Conservation (phyloP, 2,329 filamentous ascomycete species). For the Talaromyces marneffei region DNA sequence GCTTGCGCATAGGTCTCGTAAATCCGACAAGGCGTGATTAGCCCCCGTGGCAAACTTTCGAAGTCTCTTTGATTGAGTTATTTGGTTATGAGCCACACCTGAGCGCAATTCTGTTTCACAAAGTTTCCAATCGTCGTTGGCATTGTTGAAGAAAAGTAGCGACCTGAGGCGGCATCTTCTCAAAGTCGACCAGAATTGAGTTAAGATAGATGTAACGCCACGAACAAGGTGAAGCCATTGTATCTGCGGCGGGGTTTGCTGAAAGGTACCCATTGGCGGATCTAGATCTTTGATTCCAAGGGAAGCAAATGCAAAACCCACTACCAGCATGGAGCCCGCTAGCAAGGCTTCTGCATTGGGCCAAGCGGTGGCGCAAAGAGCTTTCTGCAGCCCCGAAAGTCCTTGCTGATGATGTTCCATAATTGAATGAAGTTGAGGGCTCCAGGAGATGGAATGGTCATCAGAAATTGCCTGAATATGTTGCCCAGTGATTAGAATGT, state of each 20-base stretch:
- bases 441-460: not conserved
- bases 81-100: not conserved
- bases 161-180: not conserved
- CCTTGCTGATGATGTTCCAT: slow-evolving; percentile 7
- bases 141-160: slow-evolving; percentile 1
- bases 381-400: not conserved
- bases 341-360: not conserved
- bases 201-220: not conserved
- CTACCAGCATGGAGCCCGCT: not conserved
- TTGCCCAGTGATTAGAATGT: not conserved
- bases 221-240: not conserved
- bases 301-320: slow-evolving; percentile 4
- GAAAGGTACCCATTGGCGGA: not conserved
- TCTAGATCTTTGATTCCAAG: not conserved
- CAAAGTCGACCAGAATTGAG: not conserved
- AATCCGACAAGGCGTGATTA: not conserved
- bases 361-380: not conserved
- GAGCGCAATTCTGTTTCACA: not conserved
- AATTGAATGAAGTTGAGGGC: not conserved
- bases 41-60: not conserved
- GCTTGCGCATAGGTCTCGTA: not conserved
- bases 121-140: slow-evolving; percentile 4
- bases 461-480: not conserved
- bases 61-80: not conserved
- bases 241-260: not conserved